A percentile compares a stretch with the other conserved stretches of the same genome.
These are phyloP conservation scores for Westerdykella aurantiaca DNA, from an alignment of 2,329 filamentous ascomycete species.

Conservation along the genomic window DNA sequence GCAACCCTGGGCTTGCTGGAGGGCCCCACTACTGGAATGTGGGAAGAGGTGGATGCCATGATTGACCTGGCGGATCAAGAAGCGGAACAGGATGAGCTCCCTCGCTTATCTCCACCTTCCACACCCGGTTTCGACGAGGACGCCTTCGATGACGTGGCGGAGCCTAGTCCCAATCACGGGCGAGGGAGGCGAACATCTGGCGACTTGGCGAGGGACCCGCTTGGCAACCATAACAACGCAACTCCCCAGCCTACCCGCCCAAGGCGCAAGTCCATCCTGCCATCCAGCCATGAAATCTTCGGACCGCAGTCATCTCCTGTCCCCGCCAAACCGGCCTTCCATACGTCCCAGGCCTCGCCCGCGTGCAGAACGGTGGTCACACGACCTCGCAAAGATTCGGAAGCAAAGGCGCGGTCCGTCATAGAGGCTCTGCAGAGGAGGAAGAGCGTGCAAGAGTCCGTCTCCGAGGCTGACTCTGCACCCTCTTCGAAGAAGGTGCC, in stretches of 20 bases:
- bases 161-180: slow-evolving; percentile 29
- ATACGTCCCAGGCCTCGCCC: slow-evolving; percentile 24
- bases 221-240: slow-evolving; percentile 13
- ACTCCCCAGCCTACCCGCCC: slow-evolving; percentile 16
- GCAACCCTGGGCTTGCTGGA: slow-evolving; percentile 60
- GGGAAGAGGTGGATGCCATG: slow-evolving; percentile 80
- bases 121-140: slow-evolving; percentile 54
- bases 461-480: slow-evolving; percentile 19
- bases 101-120: slow-evolving; percentile 50
- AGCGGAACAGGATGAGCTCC: slow-evolving; percentile 53
- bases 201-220: slow-evolving; percentile 21
- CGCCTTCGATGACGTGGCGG: slow-evolving; percentile 51
- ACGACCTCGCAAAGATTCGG: slow-evolving; percentile 51
- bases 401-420: slow-evolving; percentile 56
- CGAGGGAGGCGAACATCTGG: slow-evolving; percentile 25
- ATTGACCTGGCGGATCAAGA: slow-evolving; percentile 73
- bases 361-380: slow-evolving; percentile 25
- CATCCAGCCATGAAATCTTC: slow-evolving; percentile 33
- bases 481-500: slow-evolving; percentile 52
- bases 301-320: slow-evolving; percentile 29
- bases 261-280: slow-evolving; percentile 33
- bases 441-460: slow-evolving; percentile 31
- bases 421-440: slow-evolving; percentile 55
- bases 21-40: slow-evolving; percentile 57
- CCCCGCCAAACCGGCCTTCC: slow-evolving; percentile 20